Base-by-base conservation (phyloP, 202 grass and related monocot species). In the Carex arenaria region DNA sequence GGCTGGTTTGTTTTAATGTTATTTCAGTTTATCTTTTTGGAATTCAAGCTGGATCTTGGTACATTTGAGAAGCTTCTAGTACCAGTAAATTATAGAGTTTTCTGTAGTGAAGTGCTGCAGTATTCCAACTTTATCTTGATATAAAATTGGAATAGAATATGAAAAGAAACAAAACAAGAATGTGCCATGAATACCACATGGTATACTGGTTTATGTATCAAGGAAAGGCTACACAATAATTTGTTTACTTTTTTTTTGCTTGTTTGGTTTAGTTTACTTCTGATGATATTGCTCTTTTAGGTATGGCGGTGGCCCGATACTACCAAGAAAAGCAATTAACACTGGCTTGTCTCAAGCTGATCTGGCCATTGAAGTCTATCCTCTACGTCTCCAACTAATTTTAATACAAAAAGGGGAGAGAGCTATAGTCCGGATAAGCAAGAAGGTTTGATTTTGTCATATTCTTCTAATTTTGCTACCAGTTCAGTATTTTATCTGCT, bases 281-380 rank as follows among this genome's bases (percentile, higher is more conserved):
- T 57, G 14, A 17, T 10, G 79, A 79, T 86, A 85, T 61, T 47
- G 40, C 7, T 15, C 81, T 82, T 82, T 79, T 81, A 99, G 96
- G 96, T 99, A 99, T 65, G 93, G 96, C 78, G 96, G 96, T 69
- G 96, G 96, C 15, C 96, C 96, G 64, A 84, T 81, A 81, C 80
- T 99, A 84, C 90, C 91, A 84, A 90, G 96, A 89, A 99, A 87
- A 81, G 93, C 96, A 78, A 99, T 99, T 81, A 92, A 96, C 34
- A 94, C 83, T 87, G 96, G 96, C 66, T 86, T 99, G 40, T 96
- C 96, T 88, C 93, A 96, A 89, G 89, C 85, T 84, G 96, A 99
- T 89, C 89, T 99, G 82, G 88, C 93, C 54, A 96, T 99, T 85
- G 96, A 99, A 99, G 96, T 99, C 82, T 99, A 99, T 88, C 96